A percentile compares a stretch with the other conserved stretches of the same genome.
Conservation (phyloP, 1,284 basidiomycete species). For the Volvariella surrecta region DNA sequence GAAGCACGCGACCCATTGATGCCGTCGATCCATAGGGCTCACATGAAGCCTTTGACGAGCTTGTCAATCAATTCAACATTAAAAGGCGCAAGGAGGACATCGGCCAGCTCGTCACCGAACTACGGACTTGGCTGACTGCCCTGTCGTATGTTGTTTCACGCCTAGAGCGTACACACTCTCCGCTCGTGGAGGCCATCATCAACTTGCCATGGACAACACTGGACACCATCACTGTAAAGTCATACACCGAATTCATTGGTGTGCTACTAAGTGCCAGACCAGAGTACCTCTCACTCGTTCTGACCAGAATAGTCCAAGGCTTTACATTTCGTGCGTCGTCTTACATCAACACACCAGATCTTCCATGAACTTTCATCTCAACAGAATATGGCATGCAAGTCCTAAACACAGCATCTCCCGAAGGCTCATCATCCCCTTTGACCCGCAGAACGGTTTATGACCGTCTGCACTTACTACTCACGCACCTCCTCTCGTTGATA, state of each 20-base stretch:
- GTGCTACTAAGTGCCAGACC: slow-evolving; percentile 91
- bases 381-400: slow-evolving; percentile 65
- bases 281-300: slow-evolving; percentile 83
- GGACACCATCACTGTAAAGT: slow-evolving; percentile 76
- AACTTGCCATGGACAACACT: slow-evolving; percentile 88
- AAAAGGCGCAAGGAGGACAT: slow-evolving; percentile 27
- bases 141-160: slow-evolving; percentile 77
- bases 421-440: slow-evolving; percentile 59
- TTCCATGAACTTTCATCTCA: slow-evolving; percentile 9
- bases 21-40: slow-evolving; percentile 39
- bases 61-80: slow-evolving; percentile 64
- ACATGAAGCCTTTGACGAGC: slow-evolving; percentile 58
- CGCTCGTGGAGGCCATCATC: slow-evolving; percentile 84
- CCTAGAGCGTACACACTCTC: slow-evolving; percentile 72
- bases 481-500: slow-evolving; percentile 80
- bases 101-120: slow-evolving; percentile 43
- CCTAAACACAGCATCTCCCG: slow-evolving; percentile 44
- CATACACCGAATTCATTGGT: slow-evolving; percentile 83
- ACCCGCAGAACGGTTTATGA: slow-evolving; percentile 83
- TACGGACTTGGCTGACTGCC: slow-evolving; percentile 67
- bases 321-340: slow-evolving; percentile 78
- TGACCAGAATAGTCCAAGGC: slow-evolving; percentile 76
- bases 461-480: slow-evolving; percentile 79
- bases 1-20: slow-evolving; percentile 8
- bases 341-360: slow-evolving; percentile 2